Evolutionary conservation across 192 early-diverging fungal genomes (phyloP), one percentile per base, ranked within the genome.

Genomic region (Thamnidium elegans): DNA sequence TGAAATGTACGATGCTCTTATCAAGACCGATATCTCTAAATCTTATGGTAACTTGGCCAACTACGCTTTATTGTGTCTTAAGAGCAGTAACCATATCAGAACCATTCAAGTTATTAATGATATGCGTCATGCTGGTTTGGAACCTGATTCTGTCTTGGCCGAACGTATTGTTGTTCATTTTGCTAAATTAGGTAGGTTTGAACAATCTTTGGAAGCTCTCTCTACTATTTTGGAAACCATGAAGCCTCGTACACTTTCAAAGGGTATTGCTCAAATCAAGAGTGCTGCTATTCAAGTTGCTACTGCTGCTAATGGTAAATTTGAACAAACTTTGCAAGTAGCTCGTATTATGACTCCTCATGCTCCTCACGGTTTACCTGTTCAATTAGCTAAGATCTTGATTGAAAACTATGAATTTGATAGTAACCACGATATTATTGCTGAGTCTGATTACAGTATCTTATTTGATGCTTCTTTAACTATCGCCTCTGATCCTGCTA

Each of bases 1-100:
- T 8, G 21, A 52, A n/a, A 30, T 68, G 32, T 76, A 76, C 53
- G 3, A 56, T 17, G 31, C 63, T 20, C 43, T 76, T 54, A 21
- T 63, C 31, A 51, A 61, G 52, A 68, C 58, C 1, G 74, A 76
- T 32, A 58, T 76, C 42, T 59, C 61, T 9, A 70, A 71, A 31
- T 43, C 66, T 0, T 76, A 76, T 51, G 66, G 70, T 50, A 76
- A 71, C 43, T 55, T 76, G 11, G 66, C 74, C 9, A 65, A 50
- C 19, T 76, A 76, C 32, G 60, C 66, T 4, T 45, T 68, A 19
- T 62, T 76, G 8, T 76, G 70, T 39, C 31, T 76, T 3, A 65
- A 71, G 32, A 47, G 55, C 13, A 20, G n/a, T 2, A 26, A 50
- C 4, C 17, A 58, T 8, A 15, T 26, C n/a, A 43, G 44, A 20